Percentiles rank a stretch among this genome's conserved stretches.
phyloP scores from a whole-genome alignment of 257 asterid species.

The Scutellaria galericulata region DNA sequence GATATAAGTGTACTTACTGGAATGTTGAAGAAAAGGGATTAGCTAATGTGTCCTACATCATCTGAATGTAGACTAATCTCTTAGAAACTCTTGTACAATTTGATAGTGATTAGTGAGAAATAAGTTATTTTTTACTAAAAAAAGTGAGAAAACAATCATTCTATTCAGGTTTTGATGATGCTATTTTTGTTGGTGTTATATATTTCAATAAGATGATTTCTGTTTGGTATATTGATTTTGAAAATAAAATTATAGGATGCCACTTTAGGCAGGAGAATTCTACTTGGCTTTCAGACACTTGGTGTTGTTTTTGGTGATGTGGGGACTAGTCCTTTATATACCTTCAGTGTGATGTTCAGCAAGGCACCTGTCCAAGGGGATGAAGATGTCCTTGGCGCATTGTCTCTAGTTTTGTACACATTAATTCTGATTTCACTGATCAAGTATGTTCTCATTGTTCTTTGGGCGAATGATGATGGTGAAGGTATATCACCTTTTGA shows the following conservation, averaged over 20 bases:
- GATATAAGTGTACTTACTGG: neutral
- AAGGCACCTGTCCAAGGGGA: constrained; percentile 87
- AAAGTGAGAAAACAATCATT: neutral
- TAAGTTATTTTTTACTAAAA: no score
- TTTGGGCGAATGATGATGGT: constrained; percentile 99
- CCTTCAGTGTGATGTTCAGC: constrained; percentile 99
- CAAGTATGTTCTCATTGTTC: constrained; percentile 90
- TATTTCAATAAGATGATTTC: no score
- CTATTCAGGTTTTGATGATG: constrained; percentile 12
- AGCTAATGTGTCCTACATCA: neutral
- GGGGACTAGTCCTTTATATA: constrained; percentile 97
- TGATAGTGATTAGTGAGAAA: constrained; percentile 1
- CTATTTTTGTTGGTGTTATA: constrained; percentile 16
- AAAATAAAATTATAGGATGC: constrained; percentile 66
- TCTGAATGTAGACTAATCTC: constrained; percentile 13
- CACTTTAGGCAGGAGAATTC: constrained; percentile 71
- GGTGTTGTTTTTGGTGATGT: constrained; percentile 97
- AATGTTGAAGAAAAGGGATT: constrained; percentile 2
- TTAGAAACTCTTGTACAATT: constrained; percentile 17
- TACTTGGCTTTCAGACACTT: constrained; percentile 84
- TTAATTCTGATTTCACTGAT: constrained; percentile 82
- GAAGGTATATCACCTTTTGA: constrained; percentile 68
- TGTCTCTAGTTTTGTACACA: constrained; percentile 89
- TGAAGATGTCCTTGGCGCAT: constrained; percentile 94
- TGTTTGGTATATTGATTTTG: constrained; percentile 37